Conservation (phyloP, 805 yeast genomes). For the Metschnikowia gruessii region DNA sequence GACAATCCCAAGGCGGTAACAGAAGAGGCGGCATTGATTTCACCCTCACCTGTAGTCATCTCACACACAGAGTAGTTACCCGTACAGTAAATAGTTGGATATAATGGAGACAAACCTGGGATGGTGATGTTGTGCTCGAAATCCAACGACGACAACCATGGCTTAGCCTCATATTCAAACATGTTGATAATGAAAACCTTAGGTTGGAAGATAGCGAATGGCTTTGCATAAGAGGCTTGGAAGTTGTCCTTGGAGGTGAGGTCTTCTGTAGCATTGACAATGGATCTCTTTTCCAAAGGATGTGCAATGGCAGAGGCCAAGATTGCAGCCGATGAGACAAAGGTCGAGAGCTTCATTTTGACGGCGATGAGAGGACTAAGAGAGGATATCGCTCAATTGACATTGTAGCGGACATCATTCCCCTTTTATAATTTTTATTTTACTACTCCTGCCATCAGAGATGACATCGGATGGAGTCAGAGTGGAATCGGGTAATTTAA, state of each 20-base stretch:
- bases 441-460: background rate
- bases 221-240: constrained; percentile 28
- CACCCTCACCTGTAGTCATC: constrained; percentile 67
- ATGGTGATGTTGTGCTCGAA: constrained; percentile 53
- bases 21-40: constrained; percentile 62
- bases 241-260: constrained; percentile 18
- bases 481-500: constrained; percentile 3
- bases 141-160: constrained; percentile 49
- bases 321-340: constrained; percentile 17
- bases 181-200: constrained; percentile 53
- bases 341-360: constrained; percentile 21
- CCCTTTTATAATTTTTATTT: background rate
- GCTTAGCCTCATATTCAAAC: constrained; percentile 51
- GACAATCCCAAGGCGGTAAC: constrained; percentile 52
- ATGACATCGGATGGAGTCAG: background rate
- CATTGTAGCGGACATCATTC: background rate
- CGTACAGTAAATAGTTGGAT: constrained; percentile 56
- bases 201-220: constrained; percentile 45
- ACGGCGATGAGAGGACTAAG: too few relatives aligned
- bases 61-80: constrained; percentile 53
- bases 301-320: constrained; percentile 17
- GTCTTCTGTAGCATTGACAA: constrained; percentile 15
- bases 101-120: constrained; percentile 64
- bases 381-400: background rate
- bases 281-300: constrained; percentile 17